phyloP scores from a whole-genome alignment of 495 filamentous ascomycete species.

The Talaromyces stipitatus region DNA sequence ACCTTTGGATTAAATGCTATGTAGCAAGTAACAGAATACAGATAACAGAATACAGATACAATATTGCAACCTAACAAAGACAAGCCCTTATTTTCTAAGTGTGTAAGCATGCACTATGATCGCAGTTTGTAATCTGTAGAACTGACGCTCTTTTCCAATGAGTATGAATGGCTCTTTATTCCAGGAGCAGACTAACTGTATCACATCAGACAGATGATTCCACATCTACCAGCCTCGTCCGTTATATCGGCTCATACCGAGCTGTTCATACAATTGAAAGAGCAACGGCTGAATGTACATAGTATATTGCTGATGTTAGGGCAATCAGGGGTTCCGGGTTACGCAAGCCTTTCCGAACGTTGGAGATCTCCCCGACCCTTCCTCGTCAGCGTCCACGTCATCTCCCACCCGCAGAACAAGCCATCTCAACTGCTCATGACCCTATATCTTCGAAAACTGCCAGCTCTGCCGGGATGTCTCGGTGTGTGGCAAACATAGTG shows the following conservation, averaged over 20 bases:
- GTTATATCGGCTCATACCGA: neutral
- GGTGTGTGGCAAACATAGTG: neutral
- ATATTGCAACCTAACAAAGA: too few relatives aligned
- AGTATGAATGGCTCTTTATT: neutral
- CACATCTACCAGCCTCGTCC: neutral
- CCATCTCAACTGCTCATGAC: neutral
- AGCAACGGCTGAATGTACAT: neutral
- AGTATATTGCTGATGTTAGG: neutral
- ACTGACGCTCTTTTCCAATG: too few relatives aligned
- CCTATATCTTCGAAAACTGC: too few relatives aligned
- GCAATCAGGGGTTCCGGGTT: neutral
- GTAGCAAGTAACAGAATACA: too few relatives aligned
- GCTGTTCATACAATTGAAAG: neutral
- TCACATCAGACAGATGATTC: too few relatives aligned
- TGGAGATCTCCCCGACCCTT: neutral
- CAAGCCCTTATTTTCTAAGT: too few relatives aligned
- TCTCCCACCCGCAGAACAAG: neutral
- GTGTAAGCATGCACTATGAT: too few relatives aligned
- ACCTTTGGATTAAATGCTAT: too few relatives aligned
- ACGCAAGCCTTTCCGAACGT: neutral
- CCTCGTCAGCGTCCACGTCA: constrained; percentile 6
- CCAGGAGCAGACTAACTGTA: too few relatives aligned
- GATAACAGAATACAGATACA: too few relatives aligned
- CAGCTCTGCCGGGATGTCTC: neutral
- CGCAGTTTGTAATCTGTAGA: too few relatives aligned